Conservation (phyloP, 2,329 filamentous ascomycete species). For the Fusarium sp. region DNA sequence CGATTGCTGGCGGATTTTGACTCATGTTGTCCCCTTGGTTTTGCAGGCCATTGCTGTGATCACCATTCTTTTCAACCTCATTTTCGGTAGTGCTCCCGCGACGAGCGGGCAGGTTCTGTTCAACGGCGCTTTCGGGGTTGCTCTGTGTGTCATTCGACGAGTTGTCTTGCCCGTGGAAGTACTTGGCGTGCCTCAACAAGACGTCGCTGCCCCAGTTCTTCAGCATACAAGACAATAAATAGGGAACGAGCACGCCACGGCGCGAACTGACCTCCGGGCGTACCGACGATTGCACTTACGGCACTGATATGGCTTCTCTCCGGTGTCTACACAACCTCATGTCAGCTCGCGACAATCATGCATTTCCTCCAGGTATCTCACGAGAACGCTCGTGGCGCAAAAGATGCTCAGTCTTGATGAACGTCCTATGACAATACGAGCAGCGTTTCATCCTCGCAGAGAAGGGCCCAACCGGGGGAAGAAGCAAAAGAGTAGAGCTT, state of each 20-base stretch:
- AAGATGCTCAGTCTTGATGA: conserved; percentile 18
- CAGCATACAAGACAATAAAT: background rate
- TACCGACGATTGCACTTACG: conserved; percentile 3
- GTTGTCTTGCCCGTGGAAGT: background rate
- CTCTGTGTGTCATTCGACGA: background rate
- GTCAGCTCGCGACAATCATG: background rate
- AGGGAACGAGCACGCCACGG: background rate
- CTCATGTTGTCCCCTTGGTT: background rate
- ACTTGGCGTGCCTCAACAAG: background rate
- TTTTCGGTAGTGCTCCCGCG: background rate
- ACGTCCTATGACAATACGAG: conserved; percentile 13
- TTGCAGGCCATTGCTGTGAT: background rate
- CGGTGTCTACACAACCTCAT: conserved; percentile 14
- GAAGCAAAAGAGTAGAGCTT: background rate
- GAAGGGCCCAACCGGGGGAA: background rate
- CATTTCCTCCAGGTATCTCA: background rate
- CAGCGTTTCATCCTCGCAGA: conserved; percentile 1
- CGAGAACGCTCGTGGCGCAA: conserved; percentile 21
- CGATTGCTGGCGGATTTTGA: background rate
- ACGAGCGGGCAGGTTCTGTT: background rate
- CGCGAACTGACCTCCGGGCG: background rate
- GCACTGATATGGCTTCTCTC: conserved; percentile 30
- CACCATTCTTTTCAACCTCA: background rate
- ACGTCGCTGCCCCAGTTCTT: background rate
- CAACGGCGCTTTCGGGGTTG: background rate